Conservation (phyloP, 2,329 filamentous ascomycete species). For the Byssochlamys sp. region DNA sequence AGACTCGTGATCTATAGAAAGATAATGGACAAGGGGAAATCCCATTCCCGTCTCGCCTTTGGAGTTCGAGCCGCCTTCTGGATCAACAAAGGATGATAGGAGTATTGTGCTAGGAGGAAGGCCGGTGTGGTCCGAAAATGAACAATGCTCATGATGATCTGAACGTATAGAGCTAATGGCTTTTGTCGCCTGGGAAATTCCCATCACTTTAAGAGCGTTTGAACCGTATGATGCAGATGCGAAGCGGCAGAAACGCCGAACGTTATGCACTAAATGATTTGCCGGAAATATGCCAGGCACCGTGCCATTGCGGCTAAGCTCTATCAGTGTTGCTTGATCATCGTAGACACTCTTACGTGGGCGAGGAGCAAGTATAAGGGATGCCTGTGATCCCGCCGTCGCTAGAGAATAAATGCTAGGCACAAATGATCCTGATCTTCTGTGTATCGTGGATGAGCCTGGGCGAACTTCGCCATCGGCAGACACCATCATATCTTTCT, state of each 20-base stretch:
- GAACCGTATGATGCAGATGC: slow-evolving; percentile 40
- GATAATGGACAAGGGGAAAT: slow-evolving; percentile 63
- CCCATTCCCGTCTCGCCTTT: slow-evolving; percentile 56
- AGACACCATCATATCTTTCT: slow-evolving; percentile 28
- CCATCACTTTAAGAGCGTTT: slow-evolving; percentile 40
- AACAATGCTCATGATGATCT: slow-evolving; percentile 35
- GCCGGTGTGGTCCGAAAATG: slow-evolving; percentile 37
- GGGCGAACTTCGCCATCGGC: slow-evolving; percentile 21
- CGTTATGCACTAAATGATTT: slow-evolving; percentile 37
- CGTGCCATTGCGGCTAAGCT: slow-evolving; percentile 34
- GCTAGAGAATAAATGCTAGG: slow-evolving; percentile 39
- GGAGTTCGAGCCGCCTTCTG: slow-evolving; percentile 56
- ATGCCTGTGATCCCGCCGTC: slow-evolving; percentile 35
- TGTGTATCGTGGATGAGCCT: slow-evolving; percentile 21
- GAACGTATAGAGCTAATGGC: slow-evolving; percentile 20
- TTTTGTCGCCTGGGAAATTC: slow-evolving; percentile 25
- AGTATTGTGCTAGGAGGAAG: slow-evolving; percentile 42
- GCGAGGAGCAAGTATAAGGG: slow-evolving; percentile 35
- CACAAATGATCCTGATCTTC: slow-evolving; percentile 29
- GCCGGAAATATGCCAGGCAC: slow-evolving; percentile 38
- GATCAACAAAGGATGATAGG: slow-evolving; percentile 61
- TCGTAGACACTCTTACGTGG: slow-evolving; percentile 37
- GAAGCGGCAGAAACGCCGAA: slow-evolving; percentile 39
- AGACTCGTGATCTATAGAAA: slow-evolving; percentile 61
- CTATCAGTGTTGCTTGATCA: slow-evolving; percentile 34